Evolutionary conservation across 192 early-diverging fungal genomes (phyloP), one percentile per base, ranked within the genome.

Genomic region (Linnemannia schmuckeri): DNA sequence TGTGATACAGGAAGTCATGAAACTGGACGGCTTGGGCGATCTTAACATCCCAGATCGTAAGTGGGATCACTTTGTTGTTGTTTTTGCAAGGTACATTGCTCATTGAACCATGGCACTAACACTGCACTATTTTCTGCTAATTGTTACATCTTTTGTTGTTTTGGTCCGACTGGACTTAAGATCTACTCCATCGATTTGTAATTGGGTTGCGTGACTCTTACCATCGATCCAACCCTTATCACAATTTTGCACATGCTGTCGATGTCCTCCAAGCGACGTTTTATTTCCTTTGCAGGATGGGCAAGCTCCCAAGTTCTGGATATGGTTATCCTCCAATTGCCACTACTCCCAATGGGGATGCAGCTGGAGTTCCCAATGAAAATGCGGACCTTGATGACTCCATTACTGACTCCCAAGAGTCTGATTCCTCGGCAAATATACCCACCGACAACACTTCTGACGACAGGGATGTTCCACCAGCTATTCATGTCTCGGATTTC

Each of bases 161-260:
- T 72, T 88, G 40, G 38, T 69, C 47, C 10, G 44, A 12, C 55
- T 78, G 24, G 55, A 42, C 47, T 52, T 12, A 76, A 92, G 91
- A 89, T 22, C 85, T 90, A 77, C 79, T 92, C 46, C 90, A 92
- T 74, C 83, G 85, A 22, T 91, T 93, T 75, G 86, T 93, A 15
- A 85, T 92, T 57, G 91, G 89, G 55, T 72, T 94, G 38, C 82
- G 90, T 49, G 89, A 90, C 76, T 88, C 89, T 15, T 94, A 94
- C 79, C 89, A 93, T 71, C 87, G 90, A 24, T 89, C 81, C 18
- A 98, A 98, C 87, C 96, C 96, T 12, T 98, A 97, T 82, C 98
- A 99, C 90, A 99, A 99, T 90, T 96, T 97, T 88, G 92, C 94
- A 37, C 98, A 99, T 85, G 98, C 97, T 2, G 94, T 97, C 7